These are phyloP conservation scores for Ogataea naganishii DNA, from an alignment of 805 yeast genomes.

Conservation along the genomic window DNA sequence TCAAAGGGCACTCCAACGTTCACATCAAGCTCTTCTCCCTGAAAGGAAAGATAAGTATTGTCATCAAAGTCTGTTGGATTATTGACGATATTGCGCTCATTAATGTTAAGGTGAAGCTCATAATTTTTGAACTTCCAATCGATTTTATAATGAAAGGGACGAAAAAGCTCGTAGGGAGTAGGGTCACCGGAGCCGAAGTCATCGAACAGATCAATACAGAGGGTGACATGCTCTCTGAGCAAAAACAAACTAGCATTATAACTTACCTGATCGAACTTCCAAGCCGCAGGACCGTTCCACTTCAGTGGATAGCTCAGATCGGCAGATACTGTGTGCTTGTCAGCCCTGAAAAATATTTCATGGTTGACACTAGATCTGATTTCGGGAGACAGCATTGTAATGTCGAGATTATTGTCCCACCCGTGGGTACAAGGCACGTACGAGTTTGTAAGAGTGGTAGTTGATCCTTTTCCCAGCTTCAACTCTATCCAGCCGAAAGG, in stretches of 20 bases:
- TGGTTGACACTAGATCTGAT: slow-evolving; percentile 83
- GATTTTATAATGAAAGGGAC: slow-evolving; percentile 59
- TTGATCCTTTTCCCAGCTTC: slow-evolving; percentile 46
- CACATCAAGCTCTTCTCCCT: slow-evolving; percentile 48
- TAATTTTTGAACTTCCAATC: slow-evolving; percentile 52
- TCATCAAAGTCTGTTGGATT: slow-evolving; percentile 80
- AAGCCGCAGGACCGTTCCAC: slow-evolving; percentile 75
- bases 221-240: slow-evolving; percentile 72
- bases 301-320: slow-evolving; percentile 61
- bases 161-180: slow-evolving; percentile 63
- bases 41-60: slow-evolving; percentile 67
- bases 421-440: slow-evolving; percentile 48
- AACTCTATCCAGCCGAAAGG: slow-evolving; percentile 93
- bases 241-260: slow-evolving; percentile 50
- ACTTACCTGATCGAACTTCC: slow-evolving; percentile 54
- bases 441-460: slow-evolving; percentile 35
- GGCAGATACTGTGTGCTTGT: slow-evolving; percentile 43
- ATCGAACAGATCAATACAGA: slow-evolving; percentile 60
- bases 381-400: slow-evolving; percentile 47
- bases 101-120: slow-evolving; percentile 65
- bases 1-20: slow-evolving; percentile 50
- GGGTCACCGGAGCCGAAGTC: slow-evolving; percentile 75
- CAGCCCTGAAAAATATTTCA: slow-evolving; percentile 62
- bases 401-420: slow-evolving; percentile 38
- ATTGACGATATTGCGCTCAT: slow-evolving; percentile 81